Evolutionary conservation across 306 rosid genomes (phyloP).

Genomic region (Prunus mira): DNA sequence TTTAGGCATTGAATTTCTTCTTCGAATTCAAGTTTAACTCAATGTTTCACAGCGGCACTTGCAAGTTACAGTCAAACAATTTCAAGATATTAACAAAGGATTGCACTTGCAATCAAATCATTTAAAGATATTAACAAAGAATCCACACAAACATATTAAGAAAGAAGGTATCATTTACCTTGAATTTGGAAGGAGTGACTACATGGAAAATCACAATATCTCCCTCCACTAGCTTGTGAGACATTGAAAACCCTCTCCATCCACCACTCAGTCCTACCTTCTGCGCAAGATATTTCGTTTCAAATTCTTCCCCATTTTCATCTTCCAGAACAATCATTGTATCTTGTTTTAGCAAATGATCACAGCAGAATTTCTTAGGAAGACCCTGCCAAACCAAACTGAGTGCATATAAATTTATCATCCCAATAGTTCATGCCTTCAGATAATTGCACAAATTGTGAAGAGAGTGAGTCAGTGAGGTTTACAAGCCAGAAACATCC

Average conservation of each 20-base stretch:
- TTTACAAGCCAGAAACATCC: slow-evolving; percentile 52
- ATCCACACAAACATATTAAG: background rate
- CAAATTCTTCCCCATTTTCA: slow-evolving; percentile 25
- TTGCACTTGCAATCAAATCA: too few species aligned
- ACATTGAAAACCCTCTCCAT: slow-evolving; percentile 45
- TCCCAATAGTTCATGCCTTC: background rate
- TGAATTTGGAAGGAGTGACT: slow-evolving; percentile 36
- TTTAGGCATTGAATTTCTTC: background rate
- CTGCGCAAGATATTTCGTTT: slow-evolving; percentile 30
- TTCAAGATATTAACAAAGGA: too few species aligned
- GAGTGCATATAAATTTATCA: background rate
- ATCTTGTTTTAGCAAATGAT: slow-evolving; percentile 35
- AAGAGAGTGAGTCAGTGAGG: background rate
- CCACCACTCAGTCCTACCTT: slow-evolving; percentile 46
- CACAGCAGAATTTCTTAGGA: slow-evolving; percentile 26
- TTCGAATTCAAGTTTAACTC: background rate
- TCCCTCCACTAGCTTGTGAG: slow-evolving; percentile 28
- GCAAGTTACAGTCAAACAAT: background rate
- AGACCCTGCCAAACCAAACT: slow-evolving; percentile 43
- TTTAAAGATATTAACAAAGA: background rate
- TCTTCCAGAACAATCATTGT: slow-evolving; percentile 35
- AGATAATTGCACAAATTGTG: background rate
- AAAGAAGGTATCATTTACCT: slow-evolving; percentile 29
- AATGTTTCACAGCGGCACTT: background rate
- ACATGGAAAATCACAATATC: slow-evolving; percentile 41